Evolutionary conservation across 2,329 filamentous ascomycete genomes (phyloP), one percentile per base, ranked within the genome.

Genomic region (Colletotrichum shisoi): DNA sequence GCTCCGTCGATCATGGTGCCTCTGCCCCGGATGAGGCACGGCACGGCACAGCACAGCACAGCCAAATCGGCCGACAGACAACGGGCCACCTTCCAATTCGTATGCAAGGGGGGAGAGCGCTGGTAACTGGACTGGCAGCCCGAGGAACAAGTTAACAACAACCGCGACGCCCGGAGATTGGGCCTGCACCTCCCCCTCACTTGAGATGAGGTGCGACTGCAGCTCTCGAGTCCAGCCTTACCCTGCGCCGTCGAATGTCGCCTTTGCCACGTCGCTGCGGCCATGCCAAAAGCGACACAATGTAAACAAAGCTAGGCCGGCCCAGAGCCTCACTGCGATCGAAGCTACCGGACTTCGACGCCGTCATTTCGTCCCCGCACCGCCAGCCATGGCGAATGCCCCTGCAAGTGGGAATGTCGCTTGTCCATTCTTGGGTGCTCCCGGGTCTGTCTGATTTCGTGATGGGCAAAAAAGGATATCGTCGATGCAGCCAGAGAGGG

Each of bases 251-350:
- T 9, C 24, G 21, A 37, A 12, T 19, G 21, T 48, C 44, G 56
- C 56, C 45, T 19, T 60, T 49, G 54, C 54, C 56, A 65, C 54
- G 49, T 60, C 49, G 65, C 49, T 40, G 56, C 61, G 37, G 56
- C 65, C 61, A 65, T 60, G 56, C 65, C 61, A 44, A 60, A 68
- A 59, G 24, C 61, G 54, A 65, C 49, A 56, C 48, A 8, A 60
- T 45, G 65, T 68, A 64, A 68, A 68, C 65, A 68, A 39, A 51
- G 56, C 61, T 56, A 60, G 54, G 58, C 59, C 27, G 54, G 54
- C 61, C 61, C 49, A 59, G 61, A 64, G 65, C 61, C 61, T 68
- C 61, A 59, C 61, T 54, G 49, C 24, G 27, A 49, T 48, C 24
- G 49, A 66, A 24, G 24, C 63, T 61, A 62, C 37, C 49, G 49